phyloP scores from a whole-genome alignment of 176 grass and related monocot species.

The Oryza nivara region DNA sequence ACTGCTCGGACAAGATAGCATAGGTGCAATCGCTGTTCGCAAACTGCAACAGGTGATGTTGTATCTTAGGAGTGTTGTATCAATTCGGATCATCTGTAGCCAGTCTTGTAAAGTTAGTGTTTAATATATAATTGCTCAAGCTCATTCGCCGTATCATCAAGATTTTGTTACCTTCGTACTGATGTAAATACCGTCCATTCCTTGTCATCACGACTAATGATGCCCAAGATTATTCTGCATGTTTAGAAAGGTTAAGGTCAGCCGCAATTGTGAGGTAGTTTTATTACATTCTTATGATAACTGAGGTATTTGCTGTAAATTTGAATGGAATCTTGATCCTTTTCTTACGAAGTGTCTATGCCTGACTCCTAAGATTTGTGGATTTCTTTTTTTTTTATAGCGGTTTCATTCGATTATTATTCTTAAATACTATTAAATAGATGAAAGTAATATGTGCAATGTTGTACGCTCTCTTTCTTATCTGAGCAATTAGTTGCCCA shows the following conservation, averaged over 20 bases:
- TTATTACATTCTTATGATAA: not conserved
- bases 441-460: too few species aligned
- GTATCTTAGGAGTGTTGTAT: conserved; percentile 23
- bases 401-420: not conserved
- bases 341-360: not conserved
- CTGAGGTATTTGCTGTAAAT: not conserved
- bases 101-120: conserved; percentile 46
- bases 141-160: conserved; percentile 4
- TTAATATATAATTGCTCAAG: conserved; percentile 43
- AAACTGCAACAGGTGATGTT: conserved; percentile 15
- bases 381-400: not conserved
- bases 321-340: not conserved
- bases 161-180: not conserved
- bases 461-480: too few species aligned
- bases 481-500: too few species aligned
- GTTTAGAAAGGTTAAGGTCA: not conserved
- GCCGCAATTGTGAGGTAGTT: not conserved
- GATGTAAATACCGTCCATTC: conserved; percentile 8
- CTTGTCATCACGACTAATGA: not conserved
- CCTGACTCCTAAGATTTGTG: not conserved
- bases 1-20: conserved; percentile 42
- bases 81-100: conserved; percentile 17
- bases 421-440: not conserved
- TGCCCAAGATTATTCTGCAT: not conserved
- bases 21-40: conserved; percentile 31